Conservation (phyloP, 75 land plant species). For the Cunninghamia lanceolata region DNA sequence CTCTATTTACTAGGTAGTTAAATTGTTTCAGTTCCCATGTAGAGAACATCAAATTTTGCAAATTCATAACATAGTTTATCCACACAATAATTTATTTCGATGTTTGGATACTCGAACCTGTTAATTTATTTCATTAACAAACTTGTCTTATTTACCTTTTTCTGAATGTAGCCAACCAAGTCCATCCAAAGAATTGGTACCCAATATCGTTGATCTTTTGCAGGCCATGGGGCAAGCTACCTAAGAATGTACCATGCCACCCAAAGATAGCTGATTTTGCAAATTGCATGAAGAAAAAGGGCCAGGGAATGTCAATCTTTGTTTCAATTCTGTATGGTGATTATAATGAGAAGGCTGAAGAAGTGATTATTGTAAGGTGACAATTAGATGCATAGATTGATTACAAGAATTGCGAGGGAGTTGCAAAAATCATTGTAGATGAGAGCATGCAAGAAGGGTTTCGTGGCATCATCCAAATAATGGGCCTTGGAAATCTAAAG, state of each 20-base stretch:
- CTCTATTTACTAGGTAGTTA: not conserved
- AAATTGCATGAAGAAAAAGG: conserved; percentile 99
- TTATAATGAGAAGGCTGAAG: conserved; percentile 87
- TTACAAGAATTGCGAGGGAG: conserved; percentile 96
- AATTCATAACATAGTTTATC: not conserved
- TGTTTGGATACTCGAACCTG: not conserved
- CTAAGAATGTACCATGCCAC: conserved; percentile 96
- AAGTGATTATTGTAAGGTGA: conserved; percentile 75
- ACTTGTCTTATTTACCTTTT: conserved; percentile 3
- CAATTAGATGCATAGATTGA: conserved; percentile 85
- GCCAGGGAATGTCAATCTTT: conserved; percentile 98
- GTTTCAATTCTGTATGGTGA: conserved; percentile 96
- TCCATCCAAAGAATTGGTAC: conserved; percentile 99
- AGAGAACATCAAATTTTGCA: not conserved
- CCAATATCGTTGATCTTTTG: conserved; percentile 97
- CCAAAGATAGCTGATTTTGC: conserved; percentile 99
- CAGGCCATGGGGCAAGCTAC: conserved; percentile 98
- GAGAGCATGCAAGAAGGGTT: conserved; percentile 83
- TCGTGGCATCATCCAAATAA: conserved; percentile 92
- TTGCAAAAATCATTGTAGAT: conserved; percentile 95
- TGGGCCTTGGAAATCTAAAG: conserved; percentile 98
- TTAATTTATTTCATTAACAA: not conserved
- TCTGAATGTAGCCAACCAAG: conserved; percentile 80
- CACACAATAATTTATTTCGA: not conserved
- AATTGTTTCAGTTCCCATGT: not conserved